Percentiles rank a stretch among this genome's conserved stretches.
These are phyloP conservation scores for Nemania sp. DNA, from an alignment of 2,329 filamentous ascomycete species.

Conservation along the genomic window DNA sequence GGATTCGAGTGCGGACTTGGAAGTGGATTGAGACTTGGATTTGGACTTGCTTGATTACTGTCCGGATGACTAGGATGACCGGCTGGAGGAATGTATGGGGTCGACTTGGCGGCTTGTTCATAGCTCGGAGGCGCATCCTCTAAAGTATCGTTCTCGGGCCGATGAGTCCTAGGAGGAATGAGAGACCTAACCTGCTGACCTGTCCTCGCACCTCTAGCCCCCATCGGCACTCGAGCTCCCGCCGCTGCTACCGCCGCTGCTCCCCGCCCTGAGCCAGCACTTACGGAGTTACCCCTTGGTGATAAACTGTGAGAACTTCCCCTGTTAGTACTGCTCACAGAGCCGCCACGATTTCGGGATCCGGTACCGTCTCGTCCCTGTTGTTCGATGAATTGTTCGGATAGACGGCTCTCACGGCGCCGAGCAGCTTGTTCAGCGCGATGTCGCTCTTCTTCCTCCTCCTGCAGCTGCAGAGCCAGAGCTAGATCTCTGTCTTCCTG, in stretches of 20 bases:
- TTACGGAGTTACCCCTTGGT: constrained; percentile 34
- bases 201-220: constrained; percentile 34
- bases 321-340: constrained; percentile 21
- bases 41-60: constrained; percentile 42
- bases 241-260: too few relatives aligned
- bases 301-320: constrained; percentile 29
- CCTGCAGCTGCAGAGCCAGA: constrained; percentile 87
- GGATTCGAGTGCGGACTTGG: too few relatives aligned
- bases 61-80: constrained; percentile 55
- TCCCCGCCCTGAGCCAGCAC: too few relatives aligned
- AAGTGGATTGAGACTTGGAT: too few relatives aligned
- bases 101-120: constrained; percentile 57
- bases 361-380: constrained; percentile 49
- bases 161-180: constrained; percentile 48
- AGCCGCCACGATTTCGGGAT: constrained; percentile 28
- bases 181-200: constrained; percentile 50
- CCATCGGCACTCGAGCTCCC: too few relatives aligned
- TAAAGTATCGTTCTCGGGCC: constrained; percentile 43
- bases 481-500: constrained; percentile 88
- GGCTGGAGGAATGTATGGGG: constrained; percentile 55
- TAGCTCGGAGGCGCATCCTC: constrained; percentile 62
- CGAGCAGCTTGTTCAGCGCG: constrained; percentile 63
- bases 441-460: constrained; percentile 85
- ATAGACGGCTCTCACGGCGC: constrained; percentile 67
- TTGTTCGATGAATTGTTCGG: constrained; percentile 71